These are phyloP conservation scores for Petrea volubilis DNA, from an alignment of 257 asterid species.

Conservation along the genomic window DNA sequence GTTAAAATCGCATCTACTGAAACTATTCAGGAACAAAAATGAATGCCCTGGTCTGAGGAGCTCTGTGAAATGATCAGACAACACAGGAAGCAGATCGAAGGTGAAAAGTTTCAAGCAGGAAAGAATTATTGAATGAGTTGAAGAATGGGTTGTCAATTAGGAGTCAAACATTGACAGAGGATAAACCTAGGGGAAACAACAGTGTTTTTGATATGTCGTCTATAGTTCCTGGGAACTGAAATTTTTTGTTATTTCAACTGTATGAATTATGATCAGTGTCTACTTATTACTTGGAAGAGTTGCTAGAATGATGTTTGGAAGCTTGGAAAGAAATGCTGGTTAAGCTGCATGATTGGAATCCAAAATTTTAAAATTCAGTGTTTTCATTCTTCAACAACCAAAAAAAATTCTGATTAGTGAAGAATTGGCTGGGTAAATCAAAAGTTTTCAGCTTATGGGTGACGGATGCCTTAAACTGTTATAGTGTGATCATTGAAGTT, in stretches of 20 bases:
- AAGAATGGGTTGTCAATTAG: conserved; percentile 34
- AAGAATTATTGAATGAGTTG: conserved; percentile 42
- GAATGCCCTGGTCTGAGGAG: conserved; percentile 14
- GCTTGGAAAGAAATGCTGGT: background rate
- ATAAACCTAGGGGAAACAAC: background rate
- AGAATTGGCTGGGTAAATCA: background rate
- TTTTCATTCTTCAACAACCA: background rate
- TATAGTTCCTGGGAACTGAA: background rate
- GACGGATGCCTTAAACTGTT: conserved; percentile 3
- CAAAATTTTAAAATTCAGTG: background rate
- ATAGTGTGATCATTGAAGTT: background rate
- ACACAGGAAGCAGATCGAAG: conserved; percentile 15
- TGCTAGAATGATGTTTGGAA: background rate
- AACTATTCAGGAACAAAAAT: background rate
- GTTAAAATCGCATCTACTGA: background rate
- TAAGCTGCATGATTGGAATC: background rate
- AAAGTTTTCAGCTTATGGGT: background rate
- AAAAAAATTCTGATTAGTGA: background rate
- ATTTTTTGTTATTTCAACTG: background rate
- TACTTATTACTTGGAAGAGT: conserved; percentile 4
- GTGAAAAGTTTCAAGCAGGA: conserved; percentile 36
- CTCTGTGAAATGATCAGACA: conserved; percentile 15
- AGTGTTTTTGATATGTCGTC: background rate
- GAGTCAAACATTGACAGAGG: conserved; percentile 8
- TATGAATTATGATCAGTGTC: background rate